phyloP scores from a whole-genome alignment of 2,329 filamentous ascomycete genomes.

The Trichophyton mentagrophytes region DNA sequence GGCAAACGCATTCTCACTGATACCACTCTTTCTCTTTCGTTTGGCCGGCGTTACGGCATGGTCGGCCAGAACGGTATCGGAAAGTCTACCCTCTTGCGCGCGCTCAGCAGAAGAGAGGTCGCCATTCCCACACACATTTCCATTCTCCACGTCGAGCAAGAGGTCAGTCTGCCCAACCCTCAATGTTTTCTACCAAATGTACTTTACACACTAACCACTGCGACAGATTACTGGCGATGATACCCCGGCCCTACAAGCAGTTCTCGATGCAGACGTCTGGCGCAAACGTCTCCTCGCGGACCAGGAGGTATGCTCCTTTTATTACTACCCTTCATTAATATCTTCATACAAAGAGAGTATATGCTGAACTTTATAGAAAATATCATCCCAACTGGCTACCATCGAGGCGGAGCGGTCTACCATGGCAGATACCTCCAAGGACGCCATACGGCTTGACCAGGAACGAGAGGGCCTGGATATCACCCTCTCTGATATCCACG shows the following conservation, averaged over 20 bases:
- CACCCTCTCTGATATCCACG: conserved; percentile 80
- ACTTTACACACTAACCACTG: background rate
- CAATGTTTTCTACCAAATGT: background rate
- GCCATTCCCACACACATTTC: conserved; percentile 94
- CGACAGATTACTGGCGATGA: conserved; percentile 80
- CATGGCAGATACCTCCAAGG: conserved; percentile 81
- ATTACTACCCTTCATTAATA: too few relatives aligned
- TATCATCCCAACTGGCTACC: conserved; percentile 58
- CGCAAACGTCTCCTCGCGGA: conserved; percentile 86
- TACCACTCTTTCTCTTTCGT: conserved; percentile 78
- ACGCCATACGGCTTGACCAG: conserved; percentile 71
- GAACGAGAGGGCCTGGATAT: conserved; percentile 83
- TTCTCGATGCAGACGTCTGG: conserved; percentile 96
- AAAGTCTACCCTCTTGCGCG: conserved; percentile 87
- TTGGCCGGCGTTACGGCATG: conserved; percentile 87
- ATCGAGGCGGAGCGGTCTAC: conserved; percentile 65
- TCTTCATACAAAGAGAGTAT: too few relatives aligned
- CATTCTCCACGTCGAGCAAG: conserved; percentile 97
- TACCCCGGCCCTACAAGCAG: conserved; percentile 84
- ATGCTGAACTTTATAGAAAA: conserved; percentile 43
- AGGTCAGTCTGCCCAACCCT: conserved; percentile 43
- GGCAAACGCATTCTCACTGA: conserved; percentile 82
- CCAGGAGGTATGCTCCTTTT: conserved; percentile 52
- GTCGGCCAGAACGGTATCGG: conserved; percentile 99
- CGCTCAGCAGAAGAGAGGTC: conserved; percentile 82